These are phyloP conservation scores for Zarea fungicola DNA, from an alignment of 2,329 filamentous ascomycete genomes.

Conservation along the genomic window DNA sequence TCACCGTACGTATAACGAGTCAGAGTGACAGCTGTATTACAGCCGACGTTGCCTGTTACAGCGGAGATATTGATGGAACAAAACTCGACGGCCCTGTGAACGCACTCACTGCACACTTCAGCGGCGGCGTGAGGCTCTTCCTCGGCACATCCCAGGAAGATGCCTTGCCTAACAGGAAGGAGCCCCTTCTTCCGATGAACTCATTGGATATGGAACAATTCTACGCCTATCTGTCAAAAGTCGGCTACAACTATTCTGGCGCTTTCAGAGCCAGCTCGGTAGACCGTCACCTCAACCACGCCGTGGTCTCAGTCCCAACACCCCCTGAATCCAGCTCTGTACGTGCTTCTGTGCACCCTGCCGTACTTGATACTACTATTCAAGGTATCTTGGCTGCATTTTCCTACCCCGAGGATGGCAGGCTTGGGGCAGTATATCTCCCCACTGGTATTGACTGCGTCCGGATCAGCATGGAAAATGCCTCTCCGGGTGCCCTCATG, in stretches of 20 bases:
- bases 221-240: slow-evolving; percentile 14
- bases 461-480: slow-evolving; percentile 14
- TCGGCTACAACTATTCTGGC: slow-evolving; percentile 17
- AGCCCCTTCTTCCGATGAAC: background rate
- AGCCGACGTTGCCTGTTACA: background rate
- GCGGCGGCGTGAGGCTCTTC: background rate
- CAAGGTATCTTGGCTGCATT: slow-evolving; percentile 27
- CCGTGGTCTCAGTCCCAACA: background rate
- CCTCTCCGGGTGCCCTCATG: background rate
- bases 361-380: slow-evolving; percentile 26
- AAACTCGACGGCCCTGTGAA: background rate
- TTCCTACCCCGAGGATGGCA: slow-evolving; percentile 24
- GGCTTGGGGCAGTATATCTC: slow-evolving; percentile 25
- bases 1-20: background rate
- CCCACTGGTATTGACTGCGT: slow-evolving; percentile 23
- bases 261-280: slow-evolving; percentile 8
- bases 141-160: background rate
- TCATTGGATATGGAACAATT: slow-evolving; percentile 1
- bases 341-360: slow-evolving; percentile 25
- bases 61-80: background rate
- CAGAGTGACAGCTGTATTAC: background rate
- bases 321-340: background rate
- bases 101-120: background rate
- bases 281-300: slow-evolving; percentile 14
- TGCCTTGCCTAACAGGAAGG: background rate